A percentile compares a stretch with the other conserved stretches of the same genome.
phyloP scores from a whole-genome alignment of 768 basidiomycete genomes.

The Pleurotus sapidus region DNA sequence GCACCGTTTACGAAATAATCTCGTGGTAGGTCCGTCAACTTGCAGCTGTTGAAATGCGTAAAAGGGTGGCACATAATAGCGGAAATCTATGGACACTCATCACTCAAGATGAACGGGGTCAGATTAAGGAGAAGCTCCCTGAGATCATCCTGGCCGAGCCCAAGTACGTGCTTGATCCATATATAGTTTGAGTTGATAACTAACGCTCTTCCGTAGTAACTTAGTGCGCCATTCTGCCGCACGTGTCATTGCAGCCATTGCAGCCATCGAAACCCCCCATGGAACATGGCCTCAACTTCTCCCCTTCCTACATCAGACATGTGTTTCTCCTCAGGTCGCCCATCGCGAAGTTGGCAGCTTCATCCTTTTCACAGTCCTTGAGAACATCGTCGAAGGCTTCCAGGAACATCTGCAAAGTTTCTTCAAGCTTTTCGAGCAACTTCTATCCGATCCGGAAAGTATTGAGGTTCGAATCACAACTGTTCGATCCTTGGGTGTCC shows the following conservation, averaged over 20 bases:
- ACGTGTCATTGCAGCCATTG: conserved; percentile 91
- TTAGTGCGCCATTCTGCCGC: conserved; percentile 92
- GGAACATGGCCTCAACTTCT: conserved; percentile 86
- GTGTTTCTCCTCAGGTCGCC: conserved; percentile 58
- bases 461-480: conserved; percentile 89
- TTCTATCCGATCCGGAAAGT: conserved; percentile 82
- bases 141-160: conserved; percentile 74
- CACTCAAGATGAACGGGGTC: conserved; percentile 61
- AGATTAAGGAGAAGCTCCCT: conserved; percentile 85
- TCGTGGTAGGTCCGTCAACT: conserved; percentile 84
- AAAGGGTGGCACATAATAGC: conserved; percentile 80
- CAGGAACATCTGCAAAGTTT: conserved; percentile 70
- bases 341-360: conserved; percentile 93
- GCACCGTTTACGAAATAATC: background rate
- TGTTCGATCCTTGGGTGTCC: conserved; percentile 82
- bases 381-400: conserved; percentile 89
- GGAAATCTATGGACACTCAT: conserved; percentile 81
- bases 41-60: conserved; percentile 93
- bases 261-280: conserved; percentile 77
- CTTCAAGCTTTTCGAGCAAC: conserved; percentile 73
- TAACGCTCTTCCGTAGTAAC: conserved; percentile 45
- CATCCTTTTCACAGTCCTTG: conserved; percentile 88
- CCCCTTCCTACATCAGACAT: conserved; percentile 81
- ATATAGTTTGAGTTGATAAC: conserved; percentile 8
- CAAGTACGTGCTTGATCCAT: conserved; percentile 47